Percentiles rank a stretch among this genome's conserved stretches.
These are phyloP conservation scores for Sanghuangporus sanghuang DNA, from an alignment of 1,284 basidiomycete species.

Conservation along the genomic window DNA sequence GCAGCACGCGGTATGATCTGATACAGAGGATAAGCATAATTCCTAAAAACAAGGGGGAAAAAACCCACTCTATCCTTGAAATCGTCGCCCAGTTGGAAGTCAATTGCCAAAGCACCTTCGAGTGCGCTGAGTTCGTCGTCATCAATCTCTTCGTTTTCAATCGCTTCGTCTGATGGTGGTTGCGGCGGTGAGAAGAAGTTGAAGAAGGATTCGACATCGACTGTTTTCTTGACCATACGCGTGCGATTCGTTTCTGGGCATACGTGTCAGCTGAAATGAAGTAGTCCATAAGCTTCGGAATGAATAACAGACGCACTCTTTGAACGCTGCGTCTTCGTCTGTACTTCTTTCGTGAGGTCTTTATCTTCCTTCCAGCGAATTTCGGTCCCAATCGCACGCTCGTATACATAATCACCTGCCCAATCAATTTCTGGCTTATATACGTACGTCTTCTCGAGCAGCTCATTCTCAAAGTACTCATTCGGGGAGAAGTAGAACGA, in stretches of 20 bases:
- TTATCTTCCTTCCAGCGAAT: slow-evolving; percentile 99
- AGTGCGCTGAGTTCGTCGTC: slow-evolving; percentile 88
- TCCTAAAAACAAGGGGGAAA: neutral
- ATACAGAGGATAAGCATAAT: neutral
- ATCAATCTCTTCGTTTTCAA: slow-evolving; percentile 74
- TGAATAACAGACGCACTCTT: slow-evolving; percentile 64
- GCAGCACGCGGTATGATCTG: slow-evolving; percentile 93
- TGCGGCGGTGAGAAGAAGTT: slow-evolving; percentile 93
- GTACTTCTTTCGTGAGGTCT: slow-evolving; percentile 94
- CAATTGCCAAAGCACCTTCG: slow-evolving; percentile 90
- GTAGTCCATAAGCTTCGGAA: neutral
- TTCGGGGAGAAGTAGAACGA: slow-evolving; percentile 80
- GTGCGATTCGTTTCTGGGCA: slow-evolving; percentile 84
- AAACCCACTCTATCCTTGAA: slow-evolving; percentile 75
- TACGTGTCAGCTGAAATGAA: neutral
- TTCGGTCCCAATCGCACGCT: slow-evolving; percentile 84
- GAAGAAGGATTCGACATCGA: slow-evolving; percentile 91
- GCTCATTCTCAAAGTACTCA: slow-evolving; percentile 83
- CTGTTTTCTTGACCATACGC: slow-evolving; percentile 85
- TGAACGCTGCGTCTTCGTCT: slow-evolving; percentile 99
- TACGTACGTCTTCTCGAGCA: slow-evolving; percentile 91
- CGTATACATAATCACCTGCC: slow-evolving; percentile 93
- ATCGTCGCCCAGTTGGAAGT: slow-evolving; percentile 98
- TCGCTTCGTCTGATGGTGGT: slow-evolving; percentile 63
- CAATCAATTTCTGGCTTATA: slow-evolving; percentile 95